A percentile compares a stretch with the other conserved stretches of the same genome.
These are phyloP conservation scores for Rhizopogon vinicolor DNA, from an alignment of 768 basidiomycete genomes.

Conservation along the genomic window DNA sequence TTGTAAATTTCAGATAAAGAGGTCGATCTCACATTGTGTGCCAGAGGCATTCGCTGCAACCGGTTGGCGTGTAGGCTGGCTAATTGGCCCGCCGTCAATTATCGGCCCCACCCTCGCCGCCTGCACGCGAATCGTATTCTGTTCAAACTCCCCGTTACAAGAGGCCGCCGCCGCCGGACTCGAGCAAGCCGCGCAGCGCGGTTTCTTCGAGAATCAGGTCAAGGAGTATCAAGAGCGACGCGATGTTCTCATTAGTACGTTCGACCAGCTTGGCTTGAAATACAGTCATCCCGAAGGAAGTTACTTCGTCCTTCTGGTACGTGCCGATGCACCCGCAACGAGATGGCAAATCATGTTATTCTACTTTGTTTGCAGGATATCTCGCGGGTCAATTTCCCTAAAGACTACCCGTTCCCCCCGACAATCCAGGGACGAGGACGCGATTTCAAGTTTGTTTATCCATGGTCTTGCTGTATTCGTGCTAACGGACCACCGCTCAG, in stretches of 20 bases:
- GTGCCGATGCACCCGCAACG: conserved; percentile 13
- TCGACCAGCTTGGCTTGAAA: conserved; percentile 77
- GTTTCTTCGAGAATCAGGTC: conserved; percentile 76
- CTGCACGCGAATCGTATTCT: conserved; percentile 92
- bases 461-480: background rate
- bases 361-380: conserved; percentile 51
- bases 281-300: conserved; percentile 88
- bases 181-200: conserved; percentile 65
- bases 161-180: conserved; percentile 91
- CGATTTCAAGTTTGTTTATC: conserved; percentile 68
- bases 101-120: conserved; percentile 87
- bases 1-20: conserved; percentile 1
- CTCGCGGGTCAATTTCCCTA: conserved; percentile 71
- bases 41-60: conserved; percentile 95
- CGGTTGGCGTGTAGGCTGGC: conserved; percentile 97
- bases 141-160: conserved; percentile 90
- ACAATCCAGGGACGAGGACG: conserved; percentile 74
- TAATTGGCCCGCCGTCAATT: conserved; percentile 81
- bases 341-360: too few species aligned
- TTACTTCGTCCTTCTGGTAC: conserved; percentile 85
- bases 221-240: conserved; percentile 80
- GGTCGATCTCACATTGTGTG: background rate
- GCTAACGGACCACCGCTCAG: conserved; percentile 33
- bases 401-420: conserved; percentile 78
- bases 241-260: conserved; percentile 65